phyloP scores from a whole-genome alignment of 169 alveolate genomes.

The Cryptosporidium canis region DNA sequence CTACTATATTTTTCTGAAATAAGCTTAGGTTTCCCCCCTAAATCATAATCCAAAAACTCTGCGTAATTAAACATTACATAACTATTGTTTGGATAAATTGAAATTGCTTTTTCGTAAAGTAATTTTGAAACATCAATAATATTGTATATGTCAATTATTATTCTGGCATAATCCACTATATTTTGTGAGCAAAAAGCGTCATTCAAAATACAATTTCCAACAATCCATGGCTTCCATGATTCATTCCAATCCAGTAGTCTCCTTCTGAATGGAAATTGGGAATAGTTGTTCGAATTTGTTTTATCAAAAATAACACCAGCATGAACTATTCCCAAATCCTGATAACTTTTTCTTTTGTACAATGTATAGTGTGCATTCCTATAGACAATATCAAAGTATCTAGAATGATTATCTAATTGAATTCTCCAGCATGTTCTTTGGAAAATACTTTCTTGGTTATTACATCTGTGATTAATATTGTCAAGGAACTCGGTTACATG shows the following conservation, averaged over 20 bases:
- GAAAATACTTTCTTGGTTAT: conserved; percentile 22
- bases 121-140: conserved; percentile 36
- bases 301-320: neutral
- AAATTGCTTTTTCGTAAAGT: conserved; percentile 49
- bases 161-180: conserved; percentile 69
- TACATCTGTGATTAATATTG: conserved; percentile 50
- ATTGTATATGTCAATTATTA: conserved; percentile 39
- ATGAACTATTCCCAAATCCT: neutral
- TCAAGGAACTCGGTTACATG: conserved; percentile 63
- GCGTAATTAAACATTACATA: conserved; percentile 54
- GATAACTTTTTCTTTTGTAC: neutral
- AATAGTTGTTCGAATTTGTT: neutral
- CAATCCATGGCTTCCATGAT: conserved; percentile 66
- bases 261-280: conserved; percentile 27
- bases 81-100: conserved; percentile 6
- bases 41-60: conserved; percentile 64
- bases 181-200: conserved; percentile 39
- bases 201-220: conserved; percentile 13
- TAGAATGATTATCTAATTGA: conserved; percentile 47
- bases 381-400: conserved; percentile 69
- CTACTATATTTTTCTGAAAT: conserved; percentile 6
- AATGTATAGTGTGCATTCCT: conserved; percentile 72
- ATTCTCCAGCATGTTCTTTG: conserved; percentile 74
- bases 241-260: conserved; percentile 56
- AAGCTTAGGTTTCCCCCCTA: conserved; percentile 18